phyloP scores from a whole-genome alignment of 371 early-diverging fungal species.

The Sporodiniella umbellata region DNA sequence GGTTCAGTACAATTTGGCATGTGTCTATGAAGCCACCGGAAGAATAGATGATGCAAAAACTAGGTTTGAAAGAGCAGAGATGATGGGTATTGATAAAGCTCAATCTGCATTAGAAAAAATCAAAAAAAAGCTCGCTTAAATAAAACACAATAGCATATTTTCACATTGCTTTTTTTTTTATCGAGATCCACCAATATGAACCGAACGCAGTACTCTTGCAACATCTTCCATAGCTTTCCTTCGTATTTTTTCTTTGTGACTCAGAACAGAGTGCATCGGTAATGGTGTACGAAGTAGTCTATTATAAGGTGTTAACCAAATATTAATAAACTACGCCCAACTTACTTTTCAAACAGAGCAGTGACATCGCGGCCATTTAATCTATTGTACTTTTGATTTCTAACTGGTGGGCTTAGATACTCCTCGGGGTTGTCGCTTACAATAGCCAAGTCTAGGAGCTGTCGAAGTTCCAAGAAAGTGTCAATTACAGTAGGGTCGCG shows the following conservation, averaged over 20 bases:
- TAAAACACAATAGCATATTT: too few relatives aligned
- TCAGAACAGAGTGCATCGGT: constrained; percentile 10
- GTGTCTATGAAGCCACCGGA: constrained; percentile 70
- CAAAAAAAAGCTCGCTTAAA: constrained; percentile 21
- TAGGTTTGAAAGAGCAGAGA: constrained; percentile 62
- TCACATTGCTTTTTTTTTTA: too few relatives aligned
- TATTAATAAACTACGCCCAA: constrained; percentile 3
- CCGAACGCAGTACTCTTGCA: constrained; percentile 41
- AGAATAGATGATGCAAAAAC: constrained; percentile 67
- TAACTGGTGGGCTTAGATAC: constrained; percentile 57
- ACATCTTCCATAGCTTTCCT: constrained; percentile 50
- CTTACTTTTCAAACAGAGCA: constrained; percentile 79
- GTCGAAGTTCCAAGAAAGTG: constrained; percentile 70
- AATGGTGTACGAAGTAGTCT: constrained; percentile 22
- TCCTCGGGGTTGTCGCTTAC: constrained; percentile 74
- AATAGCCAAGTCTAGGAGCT: constrained; percentile 61
- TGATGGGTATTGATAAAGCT: constrained; percentile 63
- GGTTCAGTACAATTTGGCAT: constrained; percentile 76
- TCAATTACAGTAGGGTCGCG: constrained; percentile 68
- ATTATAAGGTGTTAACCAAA: neutral
- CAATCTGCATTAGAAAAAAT: constrained; percentile 30
- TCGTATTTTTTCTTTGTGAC: constrained; percentile 27
- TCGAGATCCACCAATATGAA: constrained; percentile 25
- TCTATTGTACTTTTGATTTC: constrained; percentile 61
- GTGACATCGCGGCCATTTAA: constrained; percentile 63